Conservation (phyloP, 1,284 basidiomycete genomes). For the Cystobasidiaceae sp. region DNA sequence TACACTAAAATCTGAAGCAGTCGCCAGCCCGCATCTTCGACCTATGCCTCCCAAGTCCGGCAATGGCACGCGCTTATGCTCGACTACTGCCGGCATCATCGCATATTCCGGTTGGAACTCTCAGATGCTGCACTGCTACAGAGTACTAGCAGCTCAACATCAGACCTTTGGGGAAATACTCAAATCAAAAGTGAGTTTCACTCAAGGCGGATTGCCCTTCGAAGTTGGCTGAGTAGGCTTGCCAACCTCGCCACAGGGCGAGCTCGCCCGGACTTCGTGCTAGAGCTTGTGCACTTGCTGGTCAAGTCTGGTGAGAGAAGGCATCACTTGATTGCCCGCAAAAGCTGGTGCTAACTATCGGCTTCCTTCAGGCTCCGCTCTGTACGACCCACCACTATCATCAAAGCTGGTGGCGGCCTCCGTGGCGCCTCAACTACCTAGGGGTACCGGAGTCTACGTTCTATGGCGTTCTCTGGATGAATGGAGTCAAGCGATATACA, state of each 20-base stretch:
- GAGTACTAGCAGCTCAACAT: background rate
- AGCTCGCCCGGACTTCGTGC: slow-evolving; percentile 21
- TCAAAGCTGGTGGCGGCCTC: background rate
- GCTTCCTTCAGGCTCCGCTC: slow-evolving; percentile 1
- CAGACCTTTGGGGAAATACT: slow-evolving; percentile 10
- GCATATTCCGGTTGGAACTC: slow-evolving; percentile 23
- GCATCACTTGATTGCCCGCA: background rate
- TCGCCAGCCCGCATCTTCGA: slow-evolving; percentile 20
- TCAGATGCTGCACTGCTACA: slow-evolving; percentile 8
- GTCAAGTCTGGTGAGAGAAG: slow-evolving; percentile 10
- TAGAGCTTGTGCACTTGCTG: slow-evolving; percentile 13
- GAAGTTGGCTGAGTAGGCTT: background rate
- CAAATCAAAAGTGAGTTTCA: slow-evolving; percentile 14
- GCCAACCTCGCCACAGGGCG: slow-evolving; percentile 1
- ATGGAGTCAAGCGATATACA: slow-evolving; percentile 53
- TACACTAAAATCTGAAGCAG: no score
- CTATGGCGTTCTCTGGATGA: slow-evolving; percentile 55
- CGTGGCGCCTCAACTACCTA: background rate
- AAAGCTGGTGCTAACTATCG: no score
- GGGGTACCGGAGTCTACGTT: slow-evolving; percentile 40
- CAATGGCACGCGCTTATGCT: slow-evolving; percentile 24
- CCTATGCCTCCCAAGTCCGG: slow-evolving; percentile 21
- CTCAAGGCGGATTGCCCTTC: background rate
- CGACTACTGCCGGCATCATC: slow-evolving; percentile 16
- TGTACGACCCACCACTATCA: slow-evolving; percentile 24